phyloP scores from a whole-genome alignment of 257 asterid genomes.

The Handroanthus guayacan region DNA sequence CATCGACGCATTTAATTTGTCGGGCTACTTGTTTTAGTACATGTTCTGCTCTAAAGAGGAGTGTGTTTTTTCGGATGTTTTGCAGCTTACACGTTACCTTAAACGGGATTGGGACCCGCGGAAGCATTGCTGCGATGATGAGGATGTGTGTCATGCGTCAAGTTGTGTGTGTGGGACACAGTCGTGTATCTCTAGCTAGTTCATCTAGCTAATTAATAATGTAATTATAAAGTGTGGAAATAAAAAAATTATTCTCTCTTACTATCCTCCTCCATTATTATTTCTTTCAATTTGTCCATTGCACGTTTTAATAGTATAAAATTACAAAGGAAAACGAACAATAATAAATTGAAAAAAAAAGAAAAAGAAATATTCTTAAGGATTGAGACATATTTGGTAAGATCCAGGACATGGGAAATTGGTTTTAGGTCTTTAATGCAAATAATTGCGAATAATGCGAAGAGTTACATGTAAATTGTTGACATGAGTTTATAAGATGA shows the following conservation, averaged over 20 bases:
- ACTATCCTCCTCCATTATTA: neutral
- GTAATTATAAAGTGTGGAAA: slow-evolving; percentile 33
- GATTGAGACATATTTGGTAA: no score
- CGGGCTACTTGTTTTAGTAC: neutral
- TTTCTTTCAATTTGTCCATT: neutral
- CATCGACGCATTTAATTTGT: neutral
- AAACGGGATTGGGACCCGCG: slow-evolving; percentile 31
- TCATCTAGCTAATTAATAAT: slow-evolving; percentile 18
- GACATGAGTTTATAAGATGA: no score
- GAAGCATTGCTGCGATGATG: slow-evolving; percentile 18
- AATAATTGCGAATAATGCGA: no score
- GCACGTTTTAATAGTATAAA: neutral
- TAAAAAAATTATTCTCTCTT: slow-evolving; percentile 17
- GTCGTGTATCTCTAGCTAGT: slow-evolving; percentile 30
- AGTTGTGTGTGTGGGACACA: neutral
- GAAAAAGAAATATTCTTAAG: no score
- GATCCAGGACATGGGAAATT: no score
- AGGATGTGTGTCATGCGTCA: neutral
- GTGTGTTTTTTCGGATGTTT: neutral
- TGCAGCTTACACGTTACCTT: slow-evolving; percentile 71
- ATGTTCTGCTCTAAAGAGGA: no score
- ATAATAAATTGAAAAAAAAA: no score
- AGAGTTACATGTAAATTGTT: no score
- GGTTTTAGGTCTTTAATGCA: no score
- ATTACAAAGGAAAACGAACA: no score